Evolutionary conservation across 805 yeast species (phyloP), one percentile per base, ranked within the genome.

Genomic region (Ogataea trehalophila): DNA sequence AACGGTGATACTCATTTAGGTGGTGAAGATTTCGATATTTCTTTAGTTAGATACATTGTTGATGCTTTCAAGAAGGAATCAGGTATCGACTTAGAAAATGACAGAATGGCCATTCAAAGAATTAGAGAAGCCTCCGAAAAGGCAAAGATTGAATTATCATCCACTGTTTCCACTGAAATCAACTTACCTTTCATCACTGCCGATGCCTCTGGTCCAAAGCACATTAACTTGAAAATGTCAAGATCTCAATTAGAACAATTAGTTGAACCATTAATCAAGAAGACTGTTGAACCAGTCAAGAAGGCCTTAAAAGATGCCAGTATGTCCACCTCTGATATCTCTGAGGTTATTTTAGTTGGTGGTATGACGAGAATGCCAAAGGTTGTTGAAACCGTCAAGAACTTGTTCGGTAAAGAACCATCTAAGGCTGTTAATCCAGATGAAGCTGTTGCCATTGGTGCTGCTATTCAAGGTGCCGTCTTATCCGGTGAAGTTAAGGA

Each of bases 1-100:
- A 91, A 91, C 74, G 97, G 95, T 83, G 94, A 87, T 74, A 87
- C 95, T 58, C 95, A 87, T 74, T 75, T 87, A 67, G 95, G 95
- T 75, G 95, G 95, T 77, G 95, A 87, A 75, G 95, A 87, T 73
- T 87, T 87, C 69, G 95, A 87, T 72, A 91, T 90, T 65, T 76
- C 85, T 57, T 70, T 90, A 53, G 95, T 91, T 59, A 85, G 96
- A 76, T 69, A 81, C 67, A 80, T 86, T 45, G 65, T 85, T 33
- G 79, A 78, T 20, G 68, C 67, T 34, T 84, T 85, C 69, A 69
- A 80, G 62, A 61, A 69, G 46, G 76, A 77, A 55, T 73, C 77
- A 29, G 79, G 81, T 48, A 68, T 77, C 47, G 83, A 83, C 63
- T 61, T 84, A 31, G 69, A 74, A 55, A 50, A 60, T 31, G 78